Evolutionary conservation across 768 basidiomycete genomes (phyloP).

Genomic region (Lentinula boryana): DNA sequence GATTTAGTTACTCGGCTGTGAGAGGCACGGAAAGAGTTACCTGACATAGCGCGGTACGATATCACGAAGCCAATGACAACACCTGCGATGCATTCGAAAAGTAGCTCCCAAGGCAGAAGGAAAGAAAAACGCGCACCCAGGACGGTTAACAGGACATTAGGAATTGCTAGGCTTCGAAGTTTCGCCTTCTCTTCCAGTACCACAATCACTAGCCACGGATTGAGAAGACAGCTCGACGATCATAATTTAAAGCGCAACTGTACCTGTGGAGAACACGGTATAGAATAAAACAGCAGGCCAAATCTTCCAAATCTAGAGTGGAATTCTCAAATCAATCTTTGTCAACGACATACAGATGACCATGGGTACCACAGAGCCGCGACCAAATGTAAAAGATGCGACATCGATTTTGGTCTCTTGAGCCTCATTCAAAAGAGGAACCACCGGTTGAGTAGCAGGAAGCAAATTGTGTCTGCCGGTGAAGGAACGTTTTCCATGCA

Average conservation of each 20-base stretch:
- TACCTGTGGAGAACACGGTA: conserved; percentile 6
- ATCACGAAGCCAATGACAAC: conserved; percentile 45
- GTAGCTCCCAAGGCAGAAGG: too few species aligned
- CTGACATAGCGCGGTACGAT: conserved; percentile 10
- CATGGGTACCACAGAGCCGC: conserved; percentile 6
- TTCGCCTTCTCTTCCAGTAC: conserved; percentile 1
- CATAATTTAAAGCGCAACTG: background rate
- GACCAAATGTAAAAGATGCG: conserved; percentile 8
- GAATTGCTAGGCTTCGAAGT: conserved; percentile 1
- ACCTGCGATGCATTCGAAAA: background rate
- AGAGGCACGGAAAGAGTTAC: background rate
- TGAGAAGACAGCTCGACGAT: background rate
- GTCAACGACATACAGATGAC: background rate
- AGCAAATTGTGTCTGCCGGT: background rate
- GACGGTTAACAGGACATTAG: conserved; percentile 8
- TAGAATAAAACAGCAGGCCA: conserved; percentile 10
- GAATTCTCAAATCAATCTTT: background rate
- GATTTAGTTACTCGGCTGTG: background rate
- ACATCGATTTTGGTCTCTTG: background rate
- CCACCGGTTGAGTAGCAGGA: conserved; percentile 1
- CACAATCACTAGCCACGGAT: background rate
- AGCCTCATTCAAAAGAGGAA: background rate
- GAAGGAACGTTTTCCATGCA: conserved; percentile 4
- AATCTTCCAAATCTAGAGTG: conserved; percentile 5
- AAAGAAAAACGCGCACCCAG: background rate